Conservation (phyloP, 257 asterid species). For the Rhazya stricta region DNA sequence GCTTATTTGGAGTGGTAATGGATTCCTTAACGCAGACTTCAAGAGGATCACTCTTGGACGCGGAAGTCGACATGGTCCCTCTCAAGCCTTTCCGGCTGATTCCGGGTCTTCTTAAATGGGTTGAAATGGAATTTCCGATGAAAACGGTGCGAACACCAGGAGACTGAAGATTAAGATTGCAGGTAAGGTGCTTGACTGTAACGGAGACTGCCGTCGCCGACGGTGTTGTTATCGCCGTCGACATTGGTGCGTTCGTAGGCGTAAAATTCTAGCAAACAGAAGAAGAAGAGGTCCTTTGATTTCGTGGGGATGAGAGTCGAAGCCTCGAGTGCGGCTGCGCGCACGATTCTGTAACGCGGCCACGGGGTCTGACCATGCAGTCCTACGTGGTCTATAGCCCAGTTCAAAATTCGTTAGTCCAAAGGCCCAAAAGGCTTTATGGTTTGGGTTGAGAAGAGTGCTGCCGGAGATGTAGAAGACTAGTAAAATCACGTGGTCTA, state of each 20-base stretch:
- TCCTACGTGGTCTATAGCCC: background rate
- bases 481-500: too few species aligned
- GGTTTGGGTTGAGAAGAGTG: background rate
- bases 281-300: background rate
- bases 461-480: too few species aligned
- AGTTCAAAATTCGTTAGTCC: background rate
- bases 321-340: background rate
- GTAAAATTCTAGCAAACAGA: background rate
- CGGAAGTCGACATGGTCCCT: conserved; percentile 41
- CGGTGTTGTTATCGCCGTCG: conserved; percentile 54
- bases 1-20: conserved; percentile 57
- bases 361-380: conserved; percentile 8
- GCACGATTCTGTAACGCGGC: background rate
- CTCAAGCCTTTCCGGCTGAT: conserved; percentile 23
- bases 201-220: conserved; percentile 43
- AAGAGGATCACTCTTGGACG: conserved; percentile 36
- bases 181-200: conserved; percentile 46
- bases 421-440: background rate
- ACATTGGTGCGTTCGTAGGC: conserved; percentile 21
- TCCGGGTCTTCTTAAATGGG: conserved; percentile 16
- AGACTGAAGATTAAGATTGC: conserved; percentile 17
- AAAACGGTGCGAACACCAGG: conserved; percentile 26
- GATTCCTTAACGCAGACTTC: conserved; percentile 80
- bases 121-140: conserved; percentile 16
- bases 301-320: background rate